Percentiles rank a stretch among this genome's conserved stretches.
phyloP scores from a whole-genome alignment of 192 early-diverging fungal species.

The Entomortierella lignicola region DNA sequence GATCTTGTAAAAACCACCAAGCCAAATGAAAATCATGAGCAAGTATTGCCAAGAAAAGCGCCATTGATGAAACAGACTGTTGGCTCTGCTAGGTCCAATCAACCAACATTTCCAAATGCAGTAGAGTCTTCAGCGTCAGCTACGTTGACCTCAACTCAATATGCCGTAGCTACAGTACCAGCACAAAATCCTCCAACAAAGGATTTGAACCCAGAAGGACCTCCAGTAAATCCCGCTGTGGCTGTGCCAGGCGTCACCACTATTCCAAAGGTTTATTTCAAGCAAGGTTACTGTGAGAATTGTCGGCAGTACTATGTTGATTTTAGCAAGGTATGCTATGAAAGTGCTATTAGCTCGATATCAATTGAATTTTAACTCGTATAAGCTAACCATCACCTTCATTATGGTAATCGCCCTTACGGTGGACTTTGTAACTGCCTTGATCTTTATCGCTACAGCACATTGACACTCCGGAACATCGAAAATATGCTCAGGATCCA shows the following conservation, averaged over 20 bases:
- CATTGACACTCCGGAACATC: slow-evolving; percentile 19
- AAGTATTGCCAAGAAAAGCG: background rate
- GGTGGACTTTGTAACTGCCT: background rate
- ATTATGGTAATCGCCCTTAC: background rate
- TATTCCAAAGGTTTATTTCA: slow-evolving; percentile 1
- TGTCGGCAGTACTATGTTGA: slow-evolving; percentile 12
- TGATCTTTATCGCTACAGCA: slow-evolving; percentile 24
- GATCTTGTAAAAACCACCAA: slow-evolving; percentile 2
- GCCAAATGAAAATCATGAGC: background rate
- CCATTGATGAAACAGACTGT: background rate
- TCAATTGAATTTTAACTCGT: background rate
- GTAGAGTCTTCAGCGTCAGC: too few relatives aligned
- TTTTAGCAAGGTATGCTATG: slow-evolving; percentile 19
- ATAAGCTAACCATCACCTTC: background rate
- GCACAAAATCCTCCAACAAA: background rate
- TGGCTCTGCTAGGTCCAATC: background rate
- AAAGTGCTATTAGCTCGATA: background rate
- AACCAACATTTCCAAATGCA: background rate
- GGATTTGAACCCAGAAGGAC: too few relatives aligned
- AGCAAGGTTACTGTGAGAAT: slow-evolving; percentile 43
- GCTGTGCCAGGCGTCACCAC: background rate
- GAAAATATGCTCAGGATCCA: slow-evolving; percentile 23
- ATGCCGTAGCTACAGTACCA: background rate
- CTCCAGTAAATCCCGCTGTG: background rate
- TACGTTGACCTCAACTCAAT: too few relatives aligned